Base-by-base conservation (phyloP, 2,329 filamentous ascomycete genomes). In the Fusarium drepaniforme region DNA sequence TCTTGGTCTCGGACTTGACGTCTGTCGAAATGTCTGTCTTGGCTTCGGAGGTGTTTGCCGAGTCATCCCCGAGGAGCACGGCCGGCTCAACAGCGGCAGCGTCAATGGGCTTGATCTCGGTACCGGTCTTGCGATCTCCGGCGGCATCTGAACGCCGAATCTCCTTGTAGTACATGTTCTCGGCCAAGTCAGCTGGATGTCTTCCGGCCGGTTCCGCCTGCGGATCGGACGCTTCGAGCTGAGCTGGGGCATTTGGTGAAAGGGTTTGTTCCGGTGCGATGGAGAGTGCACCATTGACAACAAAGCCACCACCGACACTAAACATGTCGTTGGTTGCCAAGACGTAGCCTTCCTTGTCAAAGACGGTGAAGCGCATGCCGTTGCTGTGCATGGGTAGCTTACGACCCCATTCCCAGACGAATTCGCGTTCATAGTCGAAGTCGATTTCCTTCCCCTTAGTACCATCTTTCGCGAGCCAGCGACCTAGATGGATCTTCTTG, bases 111-210 rank as follows among this genome's bases (percentile, higher is more conserved):
- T 84, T 86, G 18, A 87, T 80, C 75, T 86, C 86, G 1, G 83
- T 79, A 2, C 86, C 86, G 1, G 83, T 86, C 65, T 81, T 81
- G 13, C 86, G 85, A 67, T 86, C 84, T 40, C 85, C 85, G 0
- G 84, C 85, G 3, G 86, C 86, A 71, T 88, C 85, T 4, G 83
- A 80, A 42, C 86, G 82, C 53, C 84, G 78, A 62, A 87, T 88
- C 70, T 87, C 85, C 72, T 88, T 88, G 81, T 88, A 88, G 72
- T 85, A 88, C 81, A 88, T 78, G 71, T 88, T 88, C 73, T 88
- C 86, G 1, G 86, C 86, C 75, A 88, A 71, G 73, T 88, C 86
- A n/a, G 83, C 83, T 4, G 86, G 86, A 64, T 88, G 85, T 4
- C 73, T 70, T 9, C 71, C 76, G 9, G 72, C 58, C 11, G 40